Evolutionary conservation across 106 monocot genomes (phyloP), one percentile per base, ranked within the genome.

Genomic region (Dioscorea alata): DNA sequence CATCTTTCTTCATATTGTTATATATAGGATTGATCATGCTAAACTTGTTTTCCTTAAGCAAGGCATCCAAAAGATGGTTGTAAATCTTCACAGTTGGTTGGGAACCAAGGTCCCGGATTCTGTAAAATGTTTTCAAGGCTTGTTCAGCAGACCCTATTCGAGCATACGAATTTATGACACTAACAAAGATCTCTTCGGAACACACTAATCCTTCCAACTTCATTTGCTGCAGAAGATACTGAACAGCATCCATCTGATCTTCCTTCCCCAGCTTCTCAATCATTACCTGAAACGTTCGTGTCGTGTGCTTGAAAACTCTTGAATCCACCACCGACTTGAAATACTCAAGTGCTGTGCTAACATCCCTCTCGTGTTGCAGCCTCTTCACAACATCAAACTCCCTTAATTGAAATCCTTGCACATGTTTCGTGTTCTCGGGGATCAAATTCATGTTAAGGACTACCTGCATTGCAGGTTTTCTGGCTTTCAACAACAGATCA

Each of bases 41-140:
- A 42, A 90, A 88, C 69, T 60, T 83, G 60, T 71, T 81, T 25
- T 79, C 83, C 57, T 76, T 67, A 16, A 94, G 83, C 59, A 90
- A 50, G 17, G 94, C 78, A 70, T 90, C 84, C 61, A 90, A 62
- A 35, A 94, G 79, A 75, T 88, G 83, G 70, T 94, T 91, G 61
- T 94, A 94, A n/a, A 86, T 74, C 66, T 81, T 84, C 21, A 90
- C 82, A 0, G 90, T 83, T 4, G 80, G 80, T 17, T 20, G 58
- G 69, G 78, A 88, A 13, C 90, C 85, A 12, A 94, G 82, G 57
- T 95, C 91, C 18, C 49, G 72, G 22, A 81, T 80, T 20, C 91
- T 76, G 67, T 95, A 91, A 35, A 95, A 95, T 8, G 81, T 79
- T 52, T 91, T 86, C 0, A 95, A 85, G 23, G 91, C 91, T 59